Evolutionary conservation across 2,329 filamentous ascomycete genomes (phyloP).

Genomic region (Colletotrichum sublineola): DNA sequence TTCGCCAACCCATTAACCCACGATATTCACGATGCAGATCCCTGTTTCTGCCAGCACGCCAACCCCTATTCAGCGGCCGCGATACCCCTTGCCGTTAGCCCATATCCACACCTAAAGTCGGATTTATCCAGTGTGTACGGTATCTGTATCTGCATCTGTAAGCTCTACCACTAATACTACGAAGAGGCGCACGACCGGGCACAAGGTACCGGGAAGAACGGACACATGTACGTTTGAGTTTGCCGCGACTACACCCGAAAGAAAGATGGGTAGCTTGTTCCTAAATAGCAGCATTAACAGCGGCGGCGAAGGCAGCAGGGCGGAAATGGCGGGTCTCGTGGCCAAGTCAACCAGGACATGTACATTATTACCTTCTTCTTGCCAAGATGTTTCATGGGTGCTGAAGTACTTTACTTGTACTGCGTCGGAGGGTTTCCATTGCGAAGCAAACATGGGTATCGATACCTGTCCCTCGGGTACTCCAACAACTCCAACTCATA

Average conservation of each 20-base stretch:
- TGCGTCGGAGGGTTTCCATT: not conserved
- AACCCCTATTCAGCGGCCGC: too few relatives aligned
- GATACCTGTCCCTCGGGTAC: not conserved
- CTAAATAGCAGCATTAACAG: not conserved
- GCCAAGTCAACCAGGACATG: constrained; percentile 7
- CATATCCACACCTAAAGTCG: too few relatives aligned
- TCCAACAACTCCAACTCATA: not conserved
- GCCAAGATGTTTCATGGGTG: not conserved
- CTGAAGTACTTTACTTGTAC: not conserved
- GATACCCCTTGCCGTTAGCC: too few relatives aligned
- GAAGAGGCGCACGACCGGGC: not conserved
- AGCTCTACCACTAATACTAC: constrained; percentile 3
- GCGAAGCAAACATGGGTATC: not conserved
- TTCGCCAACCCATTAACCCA: too few relatives aligned
- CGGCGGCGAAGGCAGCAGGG: not conserved
- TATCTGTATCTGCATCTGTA: not conserved
- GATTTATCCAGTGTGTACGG: too few relatives aligned
- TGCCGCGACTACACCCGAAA: not conserved
- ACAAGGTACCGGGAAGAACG: not conserved
- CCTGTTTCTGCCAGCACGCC: too few relatives aligned
- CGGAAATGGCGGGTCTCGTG: not conserved
- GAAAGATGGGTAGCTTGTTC: not conserved
- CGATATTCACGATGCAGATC: too few relatives aligned
- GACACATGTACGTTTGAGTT: not conserved
- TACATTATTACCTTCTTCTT: not conserved